Evolutionary conservation across 495 filamentous ascomycete species (phyloP).

Genomic region (Pyrenula aspistea): DNA sequence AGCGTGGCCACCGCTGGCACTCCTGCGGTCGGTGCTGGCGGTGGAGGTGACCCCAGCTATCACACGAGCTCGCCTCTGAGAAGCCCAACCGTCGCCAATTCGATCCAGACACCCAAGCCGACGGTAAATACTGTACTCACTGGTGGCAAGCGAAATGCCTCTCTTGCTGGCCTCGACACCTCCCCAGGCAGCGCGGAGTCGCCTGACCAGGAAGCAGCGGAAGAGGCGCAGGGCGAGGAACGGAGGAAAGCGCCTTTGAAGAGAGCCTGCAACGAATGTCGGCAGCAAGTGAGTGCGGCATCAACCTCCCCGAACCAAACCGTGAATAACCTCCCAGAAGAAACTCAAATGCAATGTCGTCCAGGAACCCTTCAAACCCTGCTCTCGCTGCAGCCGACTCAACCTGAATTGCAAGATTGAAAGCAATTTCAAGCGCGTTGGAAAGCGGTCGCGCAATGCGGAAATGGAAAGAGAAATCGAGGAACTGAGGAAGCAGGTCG

Average conservation of each 20-base stretch:
- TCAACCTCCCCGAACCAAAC: background rate
- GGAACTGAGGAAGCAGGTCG: conserved; percentile 57
- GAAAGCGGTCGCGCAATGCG: conserved; percentile 80
- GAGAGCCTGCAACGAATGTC: conserved; percentile 87
- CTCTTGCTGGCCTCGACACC: conserved; percentile 43
- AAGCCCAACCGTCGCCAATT: background rate
- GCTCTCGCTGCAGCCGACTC: conserved; percentile 73
- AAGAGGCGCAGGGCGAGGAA: conserved; percentile 46
- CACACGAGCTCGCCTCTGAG: background rate
- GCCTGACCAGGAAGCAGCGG: conserved; percentile 38
- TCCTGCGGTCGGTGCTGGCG: background rate
- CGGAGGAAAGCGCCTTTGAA: conserved; percentile 65
- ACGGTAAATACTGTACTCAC: background rate
- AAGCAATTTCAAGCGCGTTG: conserved; percentile 84
- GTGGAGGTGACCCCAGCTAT: background rate
- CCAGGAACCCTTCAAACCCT: conserved; percentile 71
- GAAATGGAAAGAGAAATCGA: conserved; percentile 72
- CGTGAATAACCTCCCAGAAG: background rate
- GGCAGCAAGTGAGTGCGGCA: conserved; percentile 61
- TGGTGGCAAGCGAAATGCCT: conserved; percentile 31
- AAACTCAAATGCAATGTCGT: conserved; percentile 84
- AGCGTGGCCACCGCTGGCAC: background rate
- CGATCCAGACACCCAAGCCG: background rate
- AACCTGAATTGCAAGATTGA: conserved; percentile 86
- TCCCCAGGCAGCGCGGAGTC: conserved; percentile 49